Base-by-base conservation (phyloP, 257 asterid genomes). In the Penstemon newberryi region DNA sequence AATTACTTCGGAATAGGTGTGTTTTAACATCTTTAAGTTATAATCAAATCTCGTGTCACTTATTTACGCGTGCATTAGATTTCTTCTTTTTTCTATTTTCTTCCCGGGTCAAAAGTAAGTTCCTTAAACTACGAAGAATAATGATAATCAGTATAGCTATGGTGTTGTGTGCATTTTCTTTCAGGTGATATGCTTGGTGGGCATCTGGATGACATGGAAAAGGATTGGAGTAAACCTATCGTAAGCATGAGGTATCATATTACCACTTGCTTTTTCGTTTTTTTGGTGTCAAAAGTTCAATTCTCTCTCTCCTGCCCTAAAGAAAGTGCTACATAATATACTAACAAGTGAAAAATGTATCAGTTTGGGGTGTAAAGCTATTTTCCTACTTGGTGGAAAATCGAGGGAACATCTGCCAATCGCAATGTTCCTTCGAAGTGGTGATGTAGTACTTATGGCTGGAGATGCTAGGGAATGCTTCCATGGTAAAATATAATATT, bases 171-270 rank as follows among this genome's bases (percentile, higher is more conserved):
- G 3, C 18, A 63, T 62, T 61, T 78, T 69, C 43, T 70, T 73
- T 77, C 83, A 89, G 98, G 93, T 55, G 97, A 90, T 76, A 88
- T 79, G 83, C 92, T 93, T 33, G 99, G 99, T 36, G 97, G 99
- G 70, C 99, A 93, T 87, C 95, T 93, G 37, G 99, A 93, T 77
- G 99, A 93, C 83, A 90, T 90, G 99, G 99, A 93, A 77, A 84
- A 87, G 60, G 99, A 93, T 80, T 93, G 97, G 99, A 90, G 91
- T 78, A 90, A 90, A 77, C 99, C 99, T 51, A 93, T 93, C 53
- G 97, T 93, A 57, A 93, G 99, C 95, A 82, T 93, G 83, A 93
- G 98, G 98, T 90, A 75, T 67, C 51, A 6, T 70, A 57, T 56
- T 56, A 41, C 45, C n/a, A 7, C 54, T 65, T 67, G 3, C 71